phyloP scores from a whole-genome alignment of 495 filamentous ascomycete species.

The Elaphomyces granulatus region DNA sequence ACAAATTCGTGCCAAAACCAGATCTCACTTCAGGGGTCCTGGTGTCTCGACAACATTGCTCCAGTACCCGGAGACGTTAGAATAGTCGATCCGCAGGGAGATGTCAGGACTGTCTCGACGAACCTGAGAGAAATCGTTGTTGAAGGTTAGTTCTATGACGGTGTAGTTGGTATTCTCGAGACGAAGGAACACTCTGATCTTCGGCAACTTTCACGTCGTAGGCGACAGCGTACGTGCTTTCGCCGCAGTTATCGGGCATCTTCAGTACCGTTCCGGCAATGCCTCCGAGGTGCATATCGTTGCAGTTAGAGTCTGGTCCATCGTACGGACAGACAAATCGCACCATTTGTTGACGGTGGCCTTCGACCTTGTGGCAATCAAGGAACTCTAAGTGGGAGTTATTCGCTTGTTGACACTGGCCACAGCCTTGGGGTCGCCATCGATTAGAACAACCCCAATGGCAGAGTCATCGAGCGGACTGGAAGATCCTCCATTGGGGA shows the following conservation, averaged over 20 bases:
- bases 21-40: too few relatives aligned
- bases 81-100: too few relatives aligned
- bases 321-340: background rate
- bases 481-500: too few relatives aligned
- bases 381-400: background rate
- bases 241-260: constrained; percentile 1
- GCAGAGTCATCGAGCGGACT: background rate
- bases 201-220: background rate
- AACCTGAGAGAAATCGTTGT: constrained; percentile 1
- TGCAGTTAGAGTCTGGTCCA: background rate
- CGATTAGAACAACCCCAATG: background rate
- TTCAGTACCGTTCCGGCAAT: background rate
- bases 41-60: too few relatives aligned
- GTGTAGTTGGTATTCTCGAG: background rate
- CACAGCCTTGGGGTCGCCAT: background rate
- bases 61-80: too few relatives aligned
- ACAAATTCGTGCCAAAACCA: too few relatives aligned
- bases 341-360: background rate
- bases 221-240: background rate
- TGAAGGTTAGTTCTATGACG: background rate
- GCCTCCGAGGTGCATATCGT: background rate
- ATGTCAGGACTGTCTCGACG: too few relatives aligned
- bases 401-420: background rate
- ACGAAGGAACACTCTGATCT: background rate
- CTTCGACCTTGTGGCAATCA: background rate